phyloP scores from a whole-genome alignment of 1,284 basidiomycete species.

The Coniophora puteana region DNA sequence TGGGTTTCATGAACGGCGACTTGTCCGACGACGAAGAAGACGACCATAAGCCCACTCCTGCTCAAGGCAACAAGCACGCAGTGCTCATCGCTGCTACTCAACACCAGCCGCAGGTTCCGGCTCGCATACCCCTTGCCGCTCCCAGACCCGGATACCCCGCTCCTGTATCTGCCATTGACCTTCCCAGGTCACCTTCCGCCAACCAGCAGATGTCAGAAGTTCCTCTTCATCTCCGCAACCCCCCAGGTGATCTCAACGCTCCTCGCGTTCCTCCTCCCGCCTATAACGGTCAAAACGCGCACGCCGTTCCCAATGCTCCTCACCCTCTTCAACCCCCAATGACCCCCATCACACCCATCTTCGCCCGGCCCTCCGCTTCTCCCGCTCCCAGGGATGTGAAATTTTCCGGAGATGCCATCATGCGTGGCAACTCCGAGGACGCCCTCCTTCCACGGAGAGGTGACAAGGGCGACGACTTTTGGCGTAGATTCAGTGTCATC shows the following conservation, averaged over 20 bases:
- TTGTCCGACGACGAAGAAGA: constrained; percentile 49
- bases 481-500: constrained; percentile 81
- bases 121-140: constrained; percentile 52
- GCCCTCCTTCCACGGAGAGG: constrained; percentile 60
- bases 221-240: constrained; percentile 26
- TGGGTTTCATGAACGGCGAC: constrained; percentile 45
- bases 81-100: constrained; percentile 32
- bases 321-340: constrained; percentile 73
- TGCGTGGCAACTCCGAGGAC: constrained; percentile 67
- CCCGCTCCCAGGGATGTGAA: constrained; percentile 40
- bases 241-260: constrained; percentile 17
- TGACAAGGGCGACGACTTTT: constrained; percentile 76
- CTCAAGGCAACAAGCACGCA: constrained; percentile 35
- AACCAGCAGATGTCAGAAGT: constrained; percentile 43
- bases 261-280: constrained; percentile 30
- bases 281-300: constrained; percentile 27
- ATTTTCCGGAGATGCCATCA: constrained; percentile 52
- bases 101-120: constrained; percentile 20
- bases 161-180: constrained; percentile 58
- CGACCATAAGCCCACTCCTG: constrained; percentile 24
- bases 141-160: constrained; percentile 71
- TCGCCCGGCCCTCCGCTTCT: constrained; percentile 58
- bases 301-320: constrained; percentile 42
- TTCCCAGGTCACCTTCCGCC: constrained; percentile 44
- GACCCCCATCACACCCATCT: constrained; percentile 74